Conservation (phyloP, 176 grass and related monocot genomes). For the Eleusine indica region DNA sequence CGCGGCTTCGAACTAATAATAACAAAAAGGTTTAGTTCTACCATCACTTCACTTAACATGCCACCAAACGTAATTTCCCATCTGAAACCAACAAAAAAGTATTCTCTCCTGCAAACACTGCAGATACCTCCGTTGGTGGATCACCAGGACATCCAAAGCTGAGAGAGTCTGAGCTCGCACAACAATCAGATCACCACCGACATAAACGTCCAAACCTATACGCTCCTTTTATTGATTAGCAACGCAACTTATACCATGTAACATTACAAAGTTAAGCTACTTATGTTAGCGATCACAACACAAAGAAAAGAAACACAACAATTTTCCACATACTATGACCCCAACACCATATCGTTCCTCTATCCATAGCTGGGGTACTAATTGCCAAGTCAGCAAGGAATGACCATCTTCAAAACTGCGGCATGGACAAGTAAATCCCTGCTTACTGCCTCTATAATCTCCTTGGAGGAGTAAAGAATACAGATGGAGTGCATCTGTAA, state of each 20-base stretch:
- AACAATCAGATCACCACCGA: neutral
- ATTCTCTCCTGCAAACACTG: neutral
- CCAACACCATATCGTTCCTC: neutral
- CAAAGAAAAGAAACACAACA: neutral
- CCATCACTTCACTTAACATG: neutral
- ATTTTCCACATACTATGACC: neutral
- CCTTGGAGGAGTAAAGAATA: constrained; percentile 4
- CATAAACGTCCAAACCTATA: neutral
- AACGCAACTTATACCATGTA: neutral
- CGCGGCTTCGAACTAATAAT: neutral
- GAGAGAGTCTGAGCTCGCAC: neutral
- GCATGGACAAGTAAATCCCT: constrained; percentile 1
- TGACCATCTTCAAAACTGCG: neutral
- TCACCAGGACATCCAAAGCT: neutral
- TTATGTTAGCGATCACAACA: neutral
- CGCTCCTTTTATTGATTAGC: neutral
- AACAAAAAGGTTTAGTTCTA: neutral
- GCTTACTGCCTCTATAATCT: constrained; percentile 15
- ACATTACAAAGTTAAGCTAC: neutral
- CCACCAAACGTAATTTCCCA: constrained; percentile 6
- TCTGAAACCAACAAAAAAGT: neutral
- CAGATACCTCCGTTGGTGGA: neutral
- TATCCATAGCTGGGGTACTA: neutral
- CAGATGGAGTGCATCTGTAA: neutral
- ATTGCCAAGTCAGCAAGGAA: constrained; percentile 31